A percentile compares a stretch with the other conserved stretches of the same genome.
phyloP scores from a whole-genome alignment of 1,139 yeast species.

The Yamadazyma kanchanaburiensis region DNA sequence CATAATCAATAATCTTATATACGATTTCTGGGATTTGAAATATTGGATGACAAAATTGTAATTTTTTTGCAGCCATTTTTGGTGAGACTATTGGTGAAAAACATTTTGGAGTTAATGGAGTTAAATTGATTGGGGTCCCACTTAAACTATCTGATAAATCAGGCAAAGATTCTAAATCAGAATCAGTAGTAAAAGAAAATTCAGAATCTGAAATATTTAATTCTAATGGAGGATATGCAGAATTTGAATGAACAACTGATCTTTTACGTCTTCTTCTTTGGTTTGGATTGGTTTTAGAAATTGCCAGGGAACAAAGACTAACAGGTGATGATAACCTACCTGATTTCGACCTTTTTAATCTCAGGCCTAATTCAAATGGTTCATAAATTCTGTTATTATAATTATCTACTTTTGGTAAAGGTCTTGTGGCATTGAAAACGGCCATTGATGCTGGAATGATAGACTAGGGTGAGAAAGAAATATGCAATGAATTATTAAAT shows the following conservation, averaged over 20 bases:
- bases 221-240: background rate
- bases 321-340: slow-evolving; percentile 2
- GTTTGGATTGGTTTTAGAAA: slow-evolving; percentile 1
- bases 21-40: slow-evolving; percentile 79
- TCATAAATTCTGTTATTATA: slow-evolving; percentile 23
- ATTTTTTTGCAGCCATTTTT: slow-evolving; percentile 15
- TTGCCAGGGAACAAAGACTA: slow-evolving; percentile 2
- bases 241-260: slow-evolving; percentile 2
- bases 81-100: background rate
- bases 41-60: slow-evolving; percentile 35
- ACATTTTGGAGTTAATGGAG: slow-evolving; percentile 6
- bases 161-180: slow-evolving; percentile 37
- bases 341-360: slow-evolving; percentile 15
- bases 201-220: slow-evolving; percentile 11
- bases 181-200: slow-evolving; percentile 18
- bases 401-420: slow-evolving; percentile 20
- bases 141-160: slow-evolving; percentile 36
- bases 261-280: slow-evolving; percentile 7
- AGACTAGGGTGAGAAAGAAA: slow-evolving; percentile 29
- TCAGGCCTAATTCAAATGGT: too few species aligned
- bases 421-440: slow-evolving; percentile 19
- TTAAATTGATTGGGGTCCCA: too few species aligned
- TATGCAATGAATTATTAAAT: too few species aligned
- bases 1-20: slow-evolving; percentile 53
- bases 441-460: slow-evolving; percentile 13